These are phyloP conservation scores for Ambrosiella xylebori DNA, from an alignment of 2,329 filamentous ascomycete species.

Conservation along the genomic window DNA sequence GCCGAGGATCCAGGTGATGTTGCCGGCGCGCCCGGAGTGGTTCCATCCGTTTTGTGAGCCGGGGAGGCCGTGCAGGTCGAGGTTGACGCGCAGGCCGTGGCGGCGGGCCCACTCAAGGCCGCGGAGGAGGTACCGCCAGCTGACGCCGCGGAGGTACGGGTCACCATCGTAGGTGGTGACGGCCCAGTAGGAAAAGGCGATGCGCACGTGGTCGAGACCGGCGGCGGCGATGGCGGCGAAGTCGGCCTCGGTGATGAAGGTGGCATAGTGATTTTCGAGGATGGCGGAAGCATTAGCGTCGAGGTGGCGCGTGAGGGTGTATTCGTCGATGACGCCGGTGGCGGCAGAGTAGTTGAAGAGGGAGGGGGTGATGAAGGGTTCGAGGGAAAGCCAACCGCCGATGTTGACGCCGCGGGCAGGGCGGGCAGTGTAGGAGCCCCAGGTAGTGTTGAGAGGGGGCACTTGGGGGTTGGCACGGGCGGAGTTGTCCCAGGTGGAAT, in stretches of 20 bases:
- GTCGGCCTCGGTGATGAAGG: slow-evolving; percentile 31
- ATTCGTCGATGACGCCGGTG: slow-evolving; percentile 29
- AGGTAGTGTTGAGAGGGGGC: slow-evolving; percentile 42
- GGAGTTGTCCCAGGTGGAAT: slow-evolving; percentile 51
- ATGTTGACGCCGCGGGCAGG: slow-evolving; percentile 55
- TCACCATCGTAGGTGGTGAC: slow-evolving; percentile 31
- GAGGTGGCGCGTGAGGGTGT: slow-evolving; percentile 31
- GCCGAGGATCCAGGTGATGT: slow-evolving; percentile 19
- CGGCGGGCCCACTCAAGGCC: slow-evolving; percentile 39
- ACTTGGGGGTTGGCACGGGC: slow-evolving; percentile 46
- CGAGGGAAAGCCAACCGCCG: slow-evolving; percentile 56
- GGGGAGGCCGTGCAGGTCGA: slow-evolving; percentile 41
- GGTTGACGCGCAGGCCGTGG: slow-evolving; percentile 36
- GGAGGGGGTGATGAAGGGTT: slow-evolving; percentile 62
- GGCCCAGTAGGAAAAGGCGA: slow-evolving; percentile 44
- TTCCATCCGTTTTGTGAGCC: slow-evolving; percentile 44
- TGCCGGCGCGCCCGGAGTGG: slow-evolving; percentile 36
- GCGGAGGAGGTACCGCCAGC: slow-evolving; percentile 30
- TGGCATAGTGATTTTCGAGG: slow-evolving; percentile 33
- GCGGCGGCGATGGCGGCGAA: slow-evolving; percentile 38
- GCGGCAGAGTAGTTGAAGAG: slow-evolving; percentile 37
- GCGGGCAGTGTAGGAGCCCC: slow-evolving; percentile 43
- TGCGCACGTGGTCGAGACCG: slow-evolving; percentile 41
- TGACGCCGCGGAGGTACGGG: slow-evolving; percentile 27
- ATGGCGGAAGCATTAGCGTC: slow-evolving; percentile 27